phyloP scores from a whole-genome alignment of 2,329 filamentous ascomycete genomes.

The Neofusicoccum ribis region DNA sequence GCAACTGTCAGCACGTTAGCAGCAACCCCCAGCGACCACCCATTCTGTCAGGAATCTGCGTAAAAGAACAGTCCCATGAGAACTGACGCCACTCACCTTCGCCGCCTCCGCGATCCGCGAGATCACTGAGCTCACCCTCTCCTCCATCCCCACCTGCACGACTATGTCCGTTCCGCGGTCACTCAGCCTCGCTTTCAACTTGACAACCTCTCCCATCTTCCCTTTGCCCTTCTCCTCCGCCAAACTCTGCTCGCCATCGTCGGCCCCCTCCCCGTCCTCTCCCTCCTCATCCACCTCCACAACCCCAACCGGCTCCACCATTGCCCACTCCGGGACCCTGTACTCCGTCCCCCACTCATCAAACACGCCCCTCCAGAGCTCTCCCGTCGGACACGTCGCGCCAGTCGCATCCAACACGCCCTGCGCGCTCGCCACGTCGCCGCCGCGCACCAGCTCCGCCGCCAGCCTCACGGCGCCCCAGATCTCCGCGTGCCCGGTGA shows the following conservation, averaged over 20 bases:
- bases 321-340: slow-evolving; percentile 47
- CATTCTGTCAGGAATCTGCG: background rate
- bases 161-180: slow-evolving; percentile 40
- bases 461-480: slow-evolving; percentile 75
- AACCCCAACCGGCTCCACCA: slow-evolving; percentile 45
- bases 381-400: slow-evolving; percentile 46
- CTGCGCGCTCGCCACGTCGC: slow-evolving; percentile 62
- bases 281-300: slow-evolving; percentile 32
- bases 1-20: slow-evolving; percentile 50
- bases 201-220: slow-evolving; percentile 30
- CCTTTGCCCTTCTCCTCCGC: slow-evolving; percentile 36
- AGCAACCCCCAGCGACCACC: too few relatives aligned
- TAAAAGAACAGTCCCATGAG: background rate
- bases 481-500: slow-evolving; percentile 73
- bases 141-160: slow-evolving; percentile 35
- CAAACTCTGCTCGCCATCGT: slow-evolving; percentile 23
- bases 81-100: slow-evolving; percentile 51
- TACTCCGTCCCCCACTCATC: slow-evolving; percentile 47
- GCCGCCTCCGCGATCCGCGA: slow-evolving; percentile 64
- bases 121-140: slow-evolving; percentile 65
- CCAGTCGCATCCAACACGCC: slow-evolving; percentile 76
- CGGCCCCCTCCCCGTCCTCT: slow-evolving; percentile 22
- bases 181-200: slow-evolving; percentile 40
- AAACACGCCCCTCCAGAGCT: slow-evolving; percentile 44
- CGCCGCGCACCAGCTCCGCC: slow-evolving; percentile 65